Evolutionary conservation across 257 asterid genomes (phyloP), one percentile per base, ranked within the genome.

Genomic region (Nicotiana sylvestris): DNA sequence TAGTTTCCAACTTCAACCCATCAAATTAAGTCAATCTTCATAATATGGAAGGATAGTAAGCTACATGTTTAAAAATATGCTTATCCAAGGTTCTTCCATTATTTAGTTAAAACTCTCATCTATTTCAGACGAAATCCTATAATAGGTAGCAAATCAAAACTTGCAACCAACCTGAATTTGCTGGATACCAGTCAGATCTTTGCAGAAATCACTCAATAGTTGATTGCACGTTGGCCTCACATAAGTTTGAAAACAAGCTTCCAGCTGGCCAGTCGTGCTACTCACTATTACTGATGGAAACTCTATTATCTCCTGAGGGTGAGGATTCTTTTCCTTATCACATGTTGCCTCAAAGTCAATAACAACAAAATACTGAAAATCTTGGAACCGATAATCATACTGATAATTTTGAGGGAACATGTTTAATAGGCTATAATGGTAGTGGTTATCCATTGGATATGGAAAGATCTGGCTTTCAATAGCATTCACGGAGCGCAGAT

Each of bases 281-380:
- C 84, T 93, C 77, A 95, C 98, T 81, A 95, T 89, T 12, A 95
- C 99, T 70, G 99, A 90, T 76, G 99, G 98, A 86, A 95, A 95
- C 88, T 95, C 99, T 76, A 95, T 95, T 82, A 95, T 95, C 92
- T 95, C 99, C 86, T 95, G 99, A 2, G 99, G 99, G 81, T 90
- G 88, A 65, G 95, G 97, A 83, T 77, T 88, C 69, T 86, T 92
- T 74, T 85, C 97, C 87, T 85, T 93, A 85, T 95, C 98, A 57
- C 99, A 95, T 5, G 99, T 95, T 55, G 97, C 98, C 93, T 95
- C 98, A 78, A 95, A 93, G 86, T 95, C 98, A 29, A 95, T 91
- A 77, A 95, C 97, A 33, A 93, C 95, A 67, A 95, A 93, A 87
- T 90, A 91, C 37, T 92, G 92, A 86, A 95, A 90, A 66, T 92